Conservation (phyloP, 192 early-diverging fungal genomes). For the Entophlyctis helioformis region DNA sequence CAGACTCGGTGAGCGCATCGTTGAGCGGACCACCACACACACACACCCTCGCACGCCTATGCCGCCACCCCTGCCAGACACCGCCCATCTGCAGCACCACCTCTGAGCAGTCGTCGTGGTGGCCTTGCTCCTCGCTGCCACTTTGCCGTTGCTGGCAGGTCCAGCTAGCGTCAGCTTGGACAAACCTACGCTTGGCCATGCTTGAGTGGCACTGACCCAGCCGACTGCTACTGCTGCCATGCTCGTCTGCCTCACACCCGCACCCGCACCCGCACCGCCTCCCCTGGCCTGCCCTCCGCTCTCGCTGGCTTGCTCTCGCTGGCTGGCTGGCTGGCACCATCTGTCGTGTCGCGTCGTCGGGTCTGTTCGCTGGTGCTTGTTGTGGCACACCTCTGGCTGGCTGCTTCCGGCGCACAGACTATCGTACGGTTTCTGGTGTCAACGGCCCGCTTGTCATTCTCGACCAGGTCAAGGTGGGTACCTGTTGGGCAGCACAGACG, state of each 20-base stretch:
- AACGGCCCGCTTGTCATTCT: constrained; percentile 98
- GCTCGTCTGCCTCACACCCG: too few relatives aligned
- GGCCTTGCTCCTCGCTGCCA: constrained; percentile 1
- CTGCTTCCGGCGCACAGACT: constrained; percentile 50
- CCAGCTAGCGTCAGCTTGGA: background rate
- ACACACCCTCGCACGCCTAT: background rate
- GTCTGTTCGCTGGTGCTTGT: background rate
- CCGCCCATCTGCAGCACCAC: background rate
- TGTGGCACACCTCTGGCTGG: background rate
- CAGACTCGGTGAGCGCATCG: constrained; percentile 59
- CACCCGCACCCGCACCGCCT: too few relatives aligned
- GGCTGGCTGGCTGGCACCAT: too few relatives aligned
- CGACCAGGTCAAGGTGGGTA: constrained; percentile 87
- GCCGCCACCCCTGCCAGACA: too few relatives aligned
- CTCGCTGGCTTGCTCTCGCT: too few relatives aligned
- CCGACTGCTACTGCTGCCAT: too few relatives aligned
- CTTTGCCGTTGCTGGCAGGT: background rate
- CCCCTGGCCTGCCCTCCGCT: too few relatives aligned
- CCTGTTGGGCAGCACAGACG: background rate
- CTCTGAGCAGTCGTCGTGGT: constrained; percentile 1
- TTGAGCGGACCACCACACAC: too few relatives aligned
- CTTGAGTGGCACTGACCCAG: too few relatives aligned
- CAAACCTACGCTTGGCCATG: too few relatives aligned
- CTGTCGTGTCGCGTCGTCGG: too few relatives aligned
- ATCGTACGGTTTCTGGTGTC: constrained; percentile 92